Base-by-base conservation (phyloP, 2,329 filamentous ascomycete genomes). In the Huntiella decipiens region DNA sequence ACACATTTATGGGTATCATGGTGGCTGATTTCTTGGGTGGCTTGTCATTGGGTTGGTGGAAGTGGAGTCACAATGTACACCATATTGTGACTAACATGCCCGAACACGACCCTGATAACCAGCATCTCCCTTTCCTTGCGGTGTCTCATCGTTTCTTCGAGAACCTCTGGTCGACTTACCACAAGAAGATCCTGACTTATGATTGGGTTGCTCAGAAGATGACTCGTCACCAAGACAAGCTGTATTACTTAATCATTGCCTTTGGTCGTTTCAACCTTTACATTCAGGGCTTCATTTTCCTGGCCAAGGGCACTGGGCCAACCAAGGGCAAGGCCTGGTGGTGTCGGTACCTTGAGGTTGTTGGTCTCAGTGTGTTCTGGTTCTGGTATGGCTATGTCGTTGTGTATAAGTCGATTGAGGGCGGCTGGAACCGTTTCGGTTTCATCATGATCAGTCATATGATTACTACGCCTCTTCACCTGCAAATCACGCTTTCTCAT, bases 21-120 rank as follows among this genome's bases (percentile, higher is more conserved):
- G 81, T 95, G 55, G 86, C 87, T 45, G 82, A 94, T 59, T 96
- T 81, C 55, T 65, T 91, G 15, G 91, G 91, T 34, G 91, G 91
- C 0, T 63, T 98, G 32, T 94, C 85, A 19, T 64, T 94, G 45
- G 84, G 88, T 38, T 98, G 91, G 91, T 98, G 91, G 88, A 96
- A 96, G 63, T 73, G 77, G 51, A 95, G 78, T 58, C 88, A 96
- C 62, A 96, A 96, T 57, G 86, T 95, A 6, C 88, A 96, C 58
- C 88, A 96, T 57, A 86, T 96, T 54, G 81, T 96, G 44, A 96
- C 91, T 13, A 96, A 96, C 60, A 81, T 81, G 38, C 83, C 87
- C 11, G 91, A 95, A 60, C 88, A 96, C 58, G 88, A 96, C 58
- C 88, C 91, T 0, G 88, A 96, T 58, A 96, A 95, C 54, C 77